Evolutionary conservation across 805 yeast genomes (phyloP).

Genomic region (Starmerella kuoi): DNA sequence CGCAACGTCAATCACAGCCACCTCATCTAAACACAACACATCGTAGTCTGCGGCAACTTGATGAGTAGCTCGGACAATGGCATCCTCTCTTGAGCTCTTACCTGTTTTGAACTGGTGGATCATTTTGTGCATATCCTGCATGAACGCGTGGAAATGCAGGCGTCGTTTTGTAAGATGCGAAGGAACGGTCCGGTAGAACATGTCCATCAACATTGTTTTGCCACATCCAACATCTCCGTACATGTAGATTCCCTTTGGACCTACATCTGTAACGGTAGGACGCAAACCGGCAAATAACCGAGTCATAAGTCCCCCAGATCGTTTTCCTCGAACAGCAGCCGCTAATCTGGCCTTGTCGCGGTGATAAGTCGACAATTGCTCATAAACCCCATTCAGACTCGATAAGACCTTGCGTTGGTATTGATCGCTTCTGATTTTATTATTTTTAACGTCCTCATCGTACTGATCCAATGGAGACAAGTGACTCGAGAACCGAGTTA

Average conservation of each 20-base stretch:
- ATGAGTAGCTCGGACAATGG: constrained; percentile 63
- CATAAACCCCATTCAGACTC: constrained; percentile 48
- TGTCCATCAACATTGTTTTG: constrained; percentile 95
- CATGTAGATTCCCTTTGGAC: constrained; percentile 74
- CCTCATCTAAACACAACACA: constrained; percentile 87
- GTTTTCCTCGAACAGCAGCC: neutral
- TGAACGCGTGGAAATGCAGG: constrained; percentile 90
- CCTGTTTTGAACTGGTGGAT: constrained; percentile 58
- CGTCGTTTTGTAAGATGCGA: constrained; percentile 61
- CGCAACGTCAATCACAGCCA: constrained; percentile 96
- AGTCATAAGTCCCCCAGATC: neutral
- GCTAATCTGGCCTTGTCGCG: constrained; percentile 39
- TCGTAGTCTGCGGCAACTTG: constrained; percentile 68
- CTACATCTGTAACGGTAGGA: constrained; percentile 11
- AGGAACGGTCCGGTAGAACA: constrained; percentile 80
- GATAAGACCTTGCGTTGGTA: constrained; percentile 66
- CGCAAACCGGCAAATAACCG: constrained; percentile 1
- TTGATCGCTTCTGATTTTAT: constrained; percentile 46
- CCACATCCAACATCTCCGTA: constrained; percentile 99
- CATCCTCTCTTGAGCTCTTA: constrained; percentile 68
- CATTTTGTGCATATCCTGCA: constrained; percentile 86
- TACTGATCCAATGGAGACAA: constrained; percentile 28
- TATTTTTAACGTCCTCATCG: constrained; percentile 27
- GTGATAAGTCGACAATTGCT: constrained; percentile 39
- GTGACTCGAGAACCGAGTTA: too few species aligned